Base-by-base conservation (phyloP, 164 flowering plant species). In the Magnolia kwangsiensis region DNA sequence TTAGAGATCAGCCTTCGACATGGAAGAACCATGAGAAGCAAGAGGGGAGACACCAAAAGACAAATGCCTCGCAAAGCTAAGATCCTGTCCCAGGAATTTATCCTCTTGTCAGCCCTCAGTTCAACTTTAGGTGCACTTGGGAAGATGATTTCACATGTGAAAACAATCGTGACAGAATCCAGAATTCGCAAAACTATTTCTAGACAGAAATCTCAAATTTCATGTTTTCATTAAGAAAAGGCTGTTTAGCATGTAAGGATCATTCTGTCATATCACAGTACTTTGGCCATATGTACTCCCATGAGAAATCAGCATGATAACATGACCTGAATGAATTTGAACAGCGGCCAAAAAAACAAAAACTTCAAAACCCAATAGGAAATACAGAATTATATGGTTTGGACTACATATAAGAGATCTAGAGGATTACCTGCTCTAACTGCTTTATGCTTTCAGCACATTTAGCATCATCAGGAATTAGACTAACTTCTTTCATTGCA, bases 401-500 rank as follows among this genome's bases (percentile, higher is more conserved):
- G 27, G 45, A 72, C 31, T 29, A 61, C 3, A 1, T 27, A 50
- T 29, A 65, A 51, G 51, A 45, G 72, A 24, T 19, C 3, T 21
- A 20, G 80, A 51, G 66, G 23, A 69, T 16, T 65, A 92, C 98
- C 99, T 95, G 99, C 83, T 92, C 89, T 77, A 95, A 79, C 78
- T 95, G 99, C 78, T 84, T 89, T 64, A 93, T 88, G 78, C 89
- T 78, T 81, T 95, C 99, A 19, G 87, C 89, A 79, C 94, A 90
- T 77, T 93, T 93, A 29, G 95, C 86, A 72, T 95, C 99, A 86
- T 90, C 98, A 14, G 90, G 94, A 79, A 86, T 82, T 66, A 95
- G 69, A 69, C 87, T 89, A 50, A 93, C 99, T 83, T 93, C 99
- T 87, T 95, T 95, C 96, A 95, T 93, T n/a, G 99, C 98, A 88